Conservation (phyloP, 169 alveolate species). For the Cryptosporidium felis region DNA sequence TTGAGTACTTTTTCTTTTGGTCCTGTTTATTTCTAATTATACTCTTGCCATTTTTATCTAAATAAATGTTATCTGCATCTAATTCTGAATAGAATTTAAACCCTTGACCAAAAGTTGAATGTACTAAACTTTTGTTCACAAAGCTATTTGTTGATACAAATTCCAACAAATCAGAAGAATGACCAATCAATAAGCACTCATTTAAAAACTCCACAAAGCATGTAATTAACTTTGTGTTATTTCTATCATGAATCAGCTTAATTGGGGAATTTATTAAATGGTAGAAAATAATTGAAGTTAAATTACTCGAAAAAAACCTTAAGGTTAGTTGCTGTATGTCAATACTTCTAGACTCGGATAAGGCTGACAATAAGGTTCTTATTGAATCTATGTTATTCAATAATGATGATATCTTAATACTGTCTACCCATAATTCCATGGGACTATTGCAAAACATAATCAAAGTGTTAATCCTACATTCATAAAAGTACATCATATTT, state of each 20-base stretch:
- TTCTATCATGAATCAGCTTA: constrained; percentile 29
- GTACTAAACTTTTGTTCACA: neutral
- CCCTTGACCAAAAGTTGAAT: constrained; percentile 59
- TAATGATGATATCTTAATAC: constrained; percentile 22
- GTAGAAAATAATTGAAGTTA: constrained; percentile 29
- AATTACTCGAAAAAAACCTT: constrained; percentile 47
- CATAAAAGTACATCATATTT: constrained; percentile 53
- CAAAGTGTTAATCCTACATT: constrained; percentile 52
- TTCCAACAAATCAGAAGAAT: constrained; percentile 33
- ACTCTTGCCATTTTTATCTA: constrained; percentile 16
- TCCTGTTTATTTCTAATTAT: neutral
- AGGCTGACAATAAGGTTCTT: constrained; percentile 43
- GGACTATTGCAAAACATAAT: constrained; percentile 34
- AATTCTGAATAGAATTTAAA: constrained; percentile 29
- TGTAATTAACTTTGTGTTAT: constrained; percentile 31
- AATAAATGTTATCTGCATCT: constrained; percentile 41
- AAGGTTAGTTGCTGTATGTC: constrained; percentile 37
- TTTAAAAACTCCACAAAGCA: constrained; percentile 51
- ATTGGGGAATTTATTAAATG: constrained; percentile 49
- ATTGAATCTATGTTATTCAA: constrained; percentile 42
- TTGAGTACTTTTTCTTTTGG: constrained; percentile 1
- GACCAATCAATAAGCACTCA: constrained; percentile 68
- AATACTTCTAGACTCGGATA: constrained; percentile 22
- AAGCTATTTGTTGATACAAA: neutral
- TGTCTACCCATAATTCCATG: constrained; percentile 51